phyloP scores from a whole-genome alignment of 2,329 filamentous ascomycete species.

The Xylaria sp. region DNA sequence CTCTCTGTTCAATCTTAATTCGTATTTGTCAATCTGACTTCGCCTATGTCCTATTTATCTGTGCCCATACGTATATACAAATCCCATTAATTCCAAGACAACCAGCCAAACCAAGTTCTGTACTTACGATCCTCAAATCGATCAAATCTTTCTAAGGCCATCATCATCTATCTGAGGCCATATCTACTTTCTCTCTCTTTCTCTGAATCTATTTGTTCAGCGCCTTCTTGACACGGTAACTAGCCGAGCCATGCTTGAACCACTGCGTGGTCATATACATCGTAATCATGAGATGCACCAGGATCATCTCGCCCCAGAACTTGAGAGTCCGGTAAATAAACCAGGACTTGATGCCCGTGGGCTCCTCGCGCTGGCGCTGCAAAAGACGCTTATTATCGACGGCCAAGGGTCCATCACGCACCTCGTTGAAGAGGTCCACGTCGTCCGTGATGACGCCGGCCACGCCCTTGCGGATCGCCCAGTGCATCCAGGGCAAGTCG shows the following conservation, averaged over 20 bases:
- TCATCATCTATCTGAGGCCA: too few relatives aligned
- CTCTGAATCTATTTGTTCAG: constrained; percentile 10
- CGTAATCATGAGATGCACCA: constrained; percentile 15
- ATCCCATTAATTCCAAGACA: too few relatives aligned
- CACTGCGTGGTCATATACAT: constrained; percentile 15
- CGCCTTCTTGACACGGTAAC: constrained; percentile 19
- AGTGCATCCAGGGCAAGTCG: constrained; percentile 70
- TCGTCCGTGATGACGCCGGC: constrained; percentile 88
- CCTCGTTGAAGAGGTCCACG: constrained; percentile 59
- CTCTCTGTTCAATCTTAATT: too few relatives aligned
- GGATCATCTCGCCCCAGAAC: constrained; percentile 14
- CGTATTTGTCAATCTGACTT: too few relatives aligned
- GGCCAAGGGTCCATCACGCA: constrained; percentile 39
- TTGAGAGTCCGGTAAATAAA: constrained; percentile 5
- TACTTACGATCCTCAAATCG: too few relatives aligned
- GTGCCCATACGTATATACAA: too few relatives aligned
- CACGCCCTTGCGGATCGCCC: constrained; percentile 61
- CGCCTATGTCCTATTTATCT: too few relatives aligned
- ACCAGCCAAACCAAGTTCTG: too few relatives aligned
- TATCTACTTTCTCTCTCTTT: too few relatives aligned
- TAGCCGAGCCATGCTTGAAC: constrained; percentile 17
- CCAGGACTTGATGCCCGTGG: background rate
- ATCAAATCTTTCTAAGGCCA: too few relatives aligned
- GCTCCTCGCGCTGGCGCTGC: background rate
- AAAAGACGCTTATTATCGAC: too few relatives aligned